These are phyloP conservation scores for Nephromyces sp. DNA, from an alignment of 169 alveolate species.

Conservation along the genomic window DNA sequence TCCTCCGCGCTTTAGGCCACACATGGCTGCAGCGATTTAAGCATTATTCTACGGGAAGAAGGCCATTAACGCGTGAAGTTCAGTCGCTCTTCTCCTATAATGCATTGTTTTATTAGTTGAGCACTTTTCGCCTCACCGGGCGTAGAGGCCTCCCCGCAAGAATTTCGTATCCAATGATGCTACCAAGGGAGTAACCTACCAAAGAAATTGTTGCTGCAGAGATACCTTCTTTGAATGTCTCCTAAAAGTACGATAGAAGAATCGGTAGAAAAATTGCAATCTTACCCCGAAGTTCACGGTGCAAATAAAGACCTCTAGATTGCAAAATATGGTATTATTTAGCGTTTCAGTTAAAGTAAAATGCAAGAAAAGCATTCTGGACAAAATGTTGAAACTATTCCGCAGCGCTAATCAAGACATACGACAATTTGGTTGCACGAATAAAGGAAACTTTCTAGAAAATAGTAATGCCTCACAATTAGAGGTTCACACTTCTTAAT, in stretches of 20 bases:
- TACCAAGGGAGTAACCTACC: slow-evolving; percentile 46
- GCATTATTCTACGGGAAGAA: too few relatives aligned
- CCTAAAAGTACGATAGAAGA: neutral
- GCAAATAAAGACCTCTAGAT: neutral
- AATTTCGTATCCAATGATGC: slow-evolving; percentile 48
- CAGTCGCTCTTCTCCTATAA: too few relatives aligned
- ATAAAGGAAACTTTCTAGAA: too few relatives aligned
- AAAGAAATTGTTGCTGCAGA: slow-evolving; percentile 29
- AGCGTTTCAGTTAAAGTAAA: neutral
- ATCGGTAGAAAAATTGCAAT: neutral
- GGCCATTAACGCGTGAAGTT: too few relatives aligned
- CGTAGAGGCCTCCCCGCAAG: slow-evolving; percentile 38
- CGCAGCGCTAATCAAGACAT: too few relatives aligned
- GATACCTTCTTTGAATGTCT: slow-evolving; percentile 31
- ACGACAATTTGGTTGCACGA: too few relatives aligned
- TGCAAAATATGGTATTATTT: neutral
- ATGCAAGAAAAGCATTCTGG: neutral
- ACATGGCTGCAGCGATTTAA: too few relatives aligned
- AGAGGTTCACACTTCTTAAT: neutral
- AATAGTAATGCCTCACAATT: too few relatives aligned
- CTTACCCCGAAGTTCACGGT: neutral
- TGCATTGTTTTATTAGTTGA: too few relatives aligned
- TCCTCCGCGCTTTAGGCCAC: too few relatives aligned
- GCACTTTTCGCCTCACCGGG: too few relatives aligned
- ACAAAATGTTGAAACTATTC: neutral